Conservation (phyloP, 2,329 filamentous ascomycete species). For the Arthroderma uncinatum region DNA sequence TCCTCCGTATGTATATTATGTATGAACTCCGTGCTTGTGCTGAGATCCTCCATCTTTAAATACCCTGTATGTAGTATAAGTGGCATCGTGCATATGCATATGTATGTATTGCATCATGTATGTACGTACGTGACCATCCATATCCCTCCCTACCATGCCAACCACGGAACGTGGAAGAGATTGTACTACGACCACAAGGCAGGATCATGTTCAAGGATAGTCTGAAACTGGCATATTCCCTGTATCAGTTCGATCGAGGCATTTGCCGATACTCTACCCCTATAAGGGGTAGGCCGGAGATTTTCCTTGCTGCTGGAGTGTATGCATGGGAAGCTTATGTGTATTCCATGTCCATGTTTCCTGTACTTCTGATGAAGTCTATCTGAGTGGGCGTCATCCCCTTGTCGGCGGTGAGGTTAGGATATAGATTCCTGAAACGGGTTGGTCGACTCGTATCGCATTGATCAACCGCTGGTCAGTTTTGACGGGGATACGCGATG, state of each 20-base stretch:
- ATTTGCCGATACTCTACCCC: background rate
- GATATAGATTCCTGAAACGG: background rate
- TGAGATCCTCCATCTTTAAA: background rate
- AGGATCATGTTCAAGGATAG: background rate
- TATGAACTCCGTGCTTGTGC: background rate
- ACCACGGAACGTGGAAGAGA: background rate
- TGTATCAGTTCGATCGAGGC: background rate
- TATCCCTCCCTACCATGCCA: background rate
- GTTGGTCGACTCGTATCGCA: background rate
- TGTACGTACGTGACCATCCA: background rate
- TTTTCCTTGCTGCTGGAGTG: background rate
- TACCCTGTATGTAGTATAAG: background rate
- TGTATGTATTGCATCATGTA: constrained; percentile 3
- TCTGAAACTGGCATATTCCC: background rate
- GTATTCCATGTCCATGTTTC: background rate
- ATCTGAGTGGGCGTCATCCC: background rate
- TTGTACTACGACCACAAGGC: background rate
- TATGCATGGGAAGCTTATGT: background rate
- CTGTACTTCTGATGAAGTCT: too few species aligned
- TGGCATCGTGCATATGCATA: constrained; percentile 2
- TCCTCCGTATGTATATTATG: background rate
- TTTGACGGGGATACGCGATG: background rate
- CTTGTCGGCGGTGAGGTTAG: background rate
- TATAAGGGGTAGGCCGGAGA: background rate
- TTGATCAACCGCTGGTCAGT: background rate